Conservation (phyloP, 1,284 basidiomycete genomes). For the Volvariella volvacea region DNA sequence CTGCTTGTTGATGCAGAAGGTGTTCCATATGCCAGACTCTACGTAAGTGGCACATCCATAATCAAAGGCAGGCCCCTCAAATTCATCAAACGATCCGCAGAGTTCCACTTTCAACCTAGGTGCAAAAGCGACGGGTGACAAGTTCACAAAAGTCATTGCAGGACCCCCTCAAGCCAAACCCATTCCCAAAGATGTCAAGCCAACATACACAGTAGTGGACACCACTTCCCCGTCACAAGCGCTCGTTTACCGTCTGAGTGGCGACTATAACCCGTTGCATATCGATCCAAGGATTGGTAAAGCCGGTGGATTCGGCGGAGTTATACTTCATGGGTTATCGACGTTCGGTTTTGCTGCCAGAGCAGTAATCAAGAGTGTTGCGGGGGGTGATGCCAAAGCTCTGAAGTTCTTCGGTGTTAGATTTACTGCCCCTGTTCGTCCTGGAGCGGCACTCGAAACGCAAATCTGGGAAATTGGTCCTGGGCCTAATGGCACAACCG, state of each 20-base stretch:
- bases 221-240: conserved; percentile 73
- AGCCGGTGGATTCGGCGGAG: conserved; percentile 68
- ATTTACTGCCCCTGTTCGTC: conserved; percentile 77
- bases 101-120: conserved; percentile 70
- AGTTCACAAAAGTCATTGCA: conserved; percentile 64
- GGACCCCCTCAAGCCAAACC: conserved; percentile 62
- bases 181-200: conserved; percentile 58
- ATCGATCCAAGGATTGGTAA: conserved; percentile 72
- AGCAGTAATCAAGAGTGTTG: conserved; percentile 57
- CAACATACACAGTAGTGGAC: conserved; percentile 65
- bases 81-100: conserved; percentile 26
- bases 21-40: conserved; percentile 65
- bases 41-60: conserved; percentile 33
- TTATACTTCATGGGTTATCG: conserved; percentile 78
- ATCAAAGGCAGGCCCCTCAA: neutral
- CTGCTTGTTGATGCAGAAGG: conserved; percentile 57
- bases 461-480: conserved; percentile 70
- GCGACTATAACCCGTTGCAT: conserved; percentile 83
- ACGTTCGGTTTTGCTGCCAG: conserved; percentile 76
- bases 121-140: conserved; percentile 62
- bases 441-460: conserved; percentile 75
- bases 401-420: conserved; percentile 63
- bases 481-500: conserved; percentile 57
- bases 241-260: conserved; percentile 70
- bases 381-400: conserved; percentile 48